Evolutionary conservation across 352 stramenopile genomes (phyloP).

Genomic region (Pythium aphanidermatum): DNA sequence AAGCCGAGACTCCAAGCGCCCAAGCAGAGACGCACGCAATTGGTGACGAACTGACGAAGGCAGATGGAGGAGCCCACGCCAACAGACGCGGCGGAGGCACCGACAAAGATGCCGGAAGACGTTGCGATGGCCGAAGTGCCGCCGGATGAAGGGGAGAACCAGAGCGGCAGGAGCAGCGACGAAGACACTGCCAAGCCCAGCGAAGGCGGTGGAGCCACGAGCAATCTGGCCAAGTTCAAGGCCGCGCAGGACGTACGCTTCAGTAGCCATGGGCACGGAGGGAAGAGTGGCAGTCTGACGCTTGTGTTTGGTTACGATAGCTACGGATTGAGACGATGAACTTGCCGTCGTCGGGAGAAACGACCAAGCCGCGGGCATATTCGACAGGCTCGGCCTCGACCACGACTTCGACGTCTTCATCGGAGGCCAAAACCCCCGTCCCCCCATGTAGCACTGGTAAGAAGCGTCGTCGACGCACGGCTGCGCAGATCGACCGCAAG

Average conservation of each 20-base stretch:
- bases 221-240: slow-evolving; percentile 45
- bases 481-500: slow-evolving; percentile 80
- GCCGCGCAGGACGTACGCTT: slow-evolving; percentile 38
- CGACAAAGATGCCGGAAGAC: neutral
- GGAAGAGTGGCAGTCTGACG: slow-evolving; percentile 3
- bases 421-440: slow-evolving; percentile 23
- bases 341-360: slow-evolving; percentile 10
- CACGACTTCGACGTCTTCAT: slow-evolving; percentile 1
- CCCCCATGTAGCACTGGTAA: slow-evolving; percentile 47
- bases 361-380: slow-evolving; percentile 18
- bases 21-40: no score
- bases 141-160: neutral
- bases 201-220: slow-evolving; percentile 5
- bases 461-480: slow-evolving; percentile 62
- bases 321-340: slow-evolving; percentile 54
- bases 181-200: neutral
- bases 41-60: no score
- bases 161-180: neutral
- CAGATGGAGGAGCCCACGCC: no score
- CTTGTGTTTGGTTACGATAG: slow-evolving; percentile 16
- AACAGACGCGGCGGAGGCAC: slow-evolving; percentile 6
- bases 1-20: no score
- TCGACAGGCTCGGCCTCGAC: slow-evolving; percentile 14
- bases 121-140: neutral
- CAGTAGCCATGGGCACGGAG: neutral